Conservation (phyloP, 345 rosid genomes). For the Moringa oleifera region DNA sequence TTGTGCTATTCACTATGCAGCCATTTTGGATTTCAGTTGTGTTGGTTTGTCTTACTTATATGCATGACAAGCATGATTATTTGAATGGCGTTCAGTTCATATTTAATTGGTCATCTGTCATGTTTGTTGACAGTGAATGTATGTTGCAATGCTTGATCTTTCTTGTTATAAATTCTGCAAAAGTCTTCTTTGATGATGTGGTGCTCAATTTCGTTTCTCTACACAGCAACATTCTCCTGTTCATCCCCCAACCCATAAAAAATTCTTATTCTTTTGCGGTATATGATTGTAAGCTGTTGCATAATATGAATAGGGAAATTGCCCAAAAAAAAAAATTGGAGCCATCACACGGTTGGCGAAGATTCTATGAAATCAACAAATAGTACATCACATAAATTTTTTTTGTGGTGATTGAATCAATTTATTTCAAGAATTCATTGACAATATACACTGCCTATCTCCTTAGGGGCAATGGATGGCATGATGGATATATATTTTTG, state of each 20-base stretch:
- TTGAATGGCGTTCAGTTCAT: too few species aligned
- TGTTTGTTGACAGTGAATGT: not conserved
- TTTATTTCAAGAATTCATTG: too few species aligned
- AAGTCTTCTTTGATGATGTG: not conserved
- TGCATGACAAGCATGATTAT: not conserved
- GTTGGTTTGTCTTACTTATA: not conserved
- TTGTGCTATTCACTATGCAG: not conserved
- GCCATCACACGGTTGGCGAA: not conserved
- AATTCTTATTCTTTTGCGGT: not conserved
- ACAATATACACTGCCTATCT: too few species aligned
- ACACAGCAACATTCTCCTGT: not conserved
- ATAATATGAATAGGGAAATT: not conserved
- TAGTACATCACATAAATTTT: not conserved
- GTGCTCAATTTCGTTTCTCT: not conserved
- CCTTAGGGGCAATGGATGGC: not conserved
- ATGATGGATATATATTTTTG: too few species aligned
- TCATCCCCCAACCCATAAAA: too few species aligned
- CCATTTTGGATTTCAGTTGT: not conserved
- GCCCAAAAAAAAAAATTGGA: not conserved
- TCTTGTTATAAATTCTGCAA: not conserved
- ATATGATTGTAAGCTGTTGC: not conserved
- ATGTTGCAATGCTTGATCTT: not conserved
- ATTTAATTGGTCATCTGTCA: not conserved
- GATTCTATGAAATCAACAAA: too few species aligned
- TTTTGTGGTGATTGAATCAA: too few species aligned